These are phyloP conservation scores for Discostella pseudostelligera DNA, from an alignment of 108 stramenopile genomes.

Conservation along the genomic window DNA sequence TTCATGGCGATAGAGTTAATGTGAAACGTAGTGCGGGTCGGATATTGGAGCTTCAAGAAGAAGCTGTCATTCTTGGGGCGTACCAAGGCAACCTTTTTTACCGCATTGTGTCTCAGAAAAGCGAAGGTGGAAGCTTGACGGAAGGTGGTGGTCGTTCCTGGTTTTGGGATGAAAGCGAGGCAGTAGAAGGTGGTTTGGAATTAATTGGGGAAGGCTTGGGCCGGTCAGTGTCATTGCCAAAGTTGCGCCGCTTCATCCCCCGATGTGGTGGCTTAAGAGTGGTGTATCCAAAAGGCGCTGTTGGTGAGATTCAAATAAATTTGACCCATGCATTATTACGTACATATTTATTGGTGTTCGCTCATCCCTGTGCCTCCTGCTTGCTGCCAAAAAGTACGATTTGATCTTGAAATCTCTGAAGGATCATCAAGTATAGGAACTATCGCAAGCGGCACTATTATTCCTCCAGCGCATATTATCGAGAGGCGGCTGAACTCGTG, in stretches of 20 bases:
- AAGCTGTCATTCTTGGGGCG: slow-evolving; percentile 86
- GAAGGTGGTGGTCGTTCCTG: slow-evolving; percentile 85
- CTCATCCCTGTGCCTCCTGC: too few species aligned
- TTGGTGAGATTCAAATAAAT: slow-evolving; percentile 39
- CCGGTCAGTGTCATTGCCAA: slow-evolving; percentile 52
- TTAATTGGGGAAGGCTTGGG: slow-evolving; percentile 54
- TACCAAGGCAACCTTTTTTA: slow-evolving; percentile 85
- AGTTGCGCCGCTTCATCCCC: slow-evolving; percentile 59
- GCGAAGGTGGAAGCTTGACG: slow-evolving; percentile 80
- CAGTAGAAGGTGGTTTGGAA: slow-evolving; percentile 78
- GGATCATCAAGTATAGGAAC: slow-evolving; percentile 71
- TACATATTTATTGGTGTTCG: too few species aligned
- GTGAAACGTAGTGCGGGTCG: slow-evolving; percentile 81
- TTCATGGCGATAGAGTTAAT: slow-evolving; percentile 85
- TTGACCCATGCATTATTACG: too few species aligned
- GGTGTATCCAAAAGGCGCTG: slow-evolving; percentile 74
- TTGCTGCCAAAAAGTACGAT: slow-evolving; percentile 40
- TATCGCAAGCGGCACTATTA: slow-evolving; percentile 61
- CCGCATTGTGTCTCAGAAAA: slow-evolving; percentile 81
- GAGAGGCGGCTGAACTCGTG: slow-evolving; percentile 87
- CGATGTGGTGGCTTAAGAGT: slow-evolving; percentile 69
- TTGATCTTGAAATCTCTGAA: slow-evolving; percentile 83
- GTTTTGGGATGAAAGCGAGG: slow-evolving; percentile 86
- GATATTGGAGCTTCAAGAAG: slow-evolving; percentile 86
- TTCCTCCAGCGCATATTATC: slow-evolving; percentile 59